Base-by-base conservation (phyloP, 1,139 yeast species). In the Dujonia santamariae region DNA sequence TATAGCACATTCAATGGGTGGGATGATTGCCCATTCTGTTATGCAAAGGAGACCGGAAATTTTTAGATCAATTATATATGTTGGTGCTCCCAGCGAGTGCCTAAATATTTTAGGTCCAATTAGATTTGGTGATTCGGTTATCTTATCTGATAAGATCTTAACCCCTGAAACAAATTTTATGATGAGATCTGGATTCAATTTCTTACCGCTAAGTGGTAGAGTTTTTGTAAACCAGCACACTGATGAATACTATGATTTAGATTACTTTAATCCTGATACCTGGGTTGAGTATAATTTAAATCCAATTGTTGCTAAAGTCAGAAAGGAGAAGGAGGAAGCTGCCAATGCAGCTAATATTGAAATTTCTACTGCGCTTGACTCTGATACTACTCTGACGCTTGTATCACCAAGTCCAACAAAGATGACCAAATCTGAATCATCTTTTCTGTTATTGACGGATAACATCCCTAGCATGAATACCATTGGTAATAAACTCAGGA, bases 1-100 rank as follows among this genome's bases (percentile, higher is more conserved):
- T 0, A 77, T 88, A 37, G 94, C 94, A 0, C 97, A 88, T 56
- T 86, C 96, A 0, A 87, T 88, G 96, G 97, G 97, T 34, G 97
- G 97, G 0, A 53, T 88, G 16, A 72, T 88, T 15, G 79, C 95
- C 0, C 96, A 86, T 49, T 83, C 83, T 37, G 85, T 85, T 0
- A 63, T 88, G 67, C 85, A 82, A 38, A 62, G 63, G 31, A 72
- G 78, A 37, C 90, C 96, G 0, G 63, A 72, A 8, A 56, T 86
- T 28, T 74, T 88, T 49, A 64, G 92, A 40, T 90, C 92, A 0
- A 49, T 88, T 1, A 55, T 88, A 2, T 88, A 86, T 49, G 94
- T 78, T 2, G 97, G 97, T 1, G 75, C 79, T 0, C 97, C 97
- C 2, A 68, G 80, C 23, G 87, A 85, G 48, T 87, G 96, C 55